A percentile compares a stretch with the other conserved stretches of the same genome.
These are phyloP conservation scores for Fraxinus latifolia DNA, from an alignment of 305 asterid genomes.

Conservation along the genomic window DNA sequence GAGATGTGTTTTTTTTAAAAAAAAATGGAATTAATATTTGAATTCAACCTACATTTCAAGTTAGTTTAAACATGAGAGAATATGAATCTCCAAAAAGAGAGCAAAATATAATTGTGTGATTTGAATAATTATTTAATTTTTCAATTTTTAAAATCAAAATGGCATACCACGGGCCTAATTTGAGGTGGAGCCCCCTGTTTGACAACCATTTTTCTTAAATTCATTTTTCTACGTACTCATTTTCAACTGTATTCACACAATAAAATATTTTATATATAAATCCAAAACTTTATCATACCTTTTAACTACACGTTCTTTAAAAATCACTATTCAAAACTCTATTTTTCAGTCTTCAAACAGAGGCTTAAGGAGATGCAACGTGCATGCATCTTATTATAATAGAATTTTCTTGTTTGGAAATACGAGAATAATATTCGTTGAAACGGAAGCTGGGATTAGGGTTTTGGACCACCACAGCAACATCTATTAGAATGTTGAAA, in stretches of 20 bases:
- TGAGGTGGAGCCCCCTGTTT: neutral
- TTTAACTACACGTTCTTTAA: no score
- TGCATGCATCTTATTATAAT: neutral
- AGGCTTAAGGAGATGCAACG: neutral
- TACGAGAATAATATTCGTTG: neutral
- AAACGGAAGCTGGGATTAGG: neutral
- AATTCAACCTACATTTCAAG: neutral
- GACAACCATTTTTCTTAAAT: no score
- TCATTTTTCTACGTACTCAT: no score
- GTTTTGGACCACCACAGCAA: neutral
- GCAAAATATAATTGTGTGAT: neutral
- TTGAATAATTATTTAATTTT: neutral
- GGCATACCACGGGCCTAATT: neutral
- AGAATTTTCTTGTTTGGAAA: neutral
- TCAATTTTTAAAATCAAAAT: no score
- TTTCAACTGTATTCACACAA: no score
- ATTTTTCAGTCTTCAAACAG: no score
- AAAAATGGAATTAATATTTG: neutral
- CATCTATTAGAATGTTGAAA: neutral
- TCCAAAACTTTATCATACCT: no score
- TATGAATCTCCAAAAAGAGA: neutral
- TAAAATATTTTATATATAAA: no score
- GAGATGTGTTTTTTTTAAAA: neutral
- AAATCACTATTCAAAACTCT: no score
- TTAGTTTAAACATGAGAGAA: neutral